Conservation (phyloP, 495 filamentous ascomycete genomes). For the Neurospora cerealis region DNA sequence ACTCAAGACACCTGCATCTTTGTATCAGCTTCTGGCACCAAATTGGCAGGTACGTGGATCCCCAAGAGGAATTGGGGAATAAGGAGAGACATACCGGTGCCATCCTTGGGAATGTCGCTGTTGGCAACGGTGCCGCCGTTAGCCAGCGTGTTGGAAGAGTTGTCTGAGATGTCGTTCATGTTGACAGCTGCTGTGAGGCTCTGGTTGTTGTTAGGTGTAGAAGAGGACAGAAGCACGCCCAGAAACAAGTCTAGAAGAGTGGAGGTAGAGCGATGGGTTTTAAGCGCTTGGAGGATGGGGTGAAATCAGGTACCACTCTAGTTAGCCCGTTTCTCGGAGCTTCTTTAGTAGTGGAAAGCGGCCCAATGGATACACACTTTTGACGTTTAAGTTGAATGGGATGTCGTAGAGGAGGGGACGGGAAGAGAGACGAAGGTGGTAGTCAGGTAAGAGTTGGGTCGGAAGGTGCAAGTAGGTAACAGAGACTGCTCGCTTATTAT, state of each 20-base stretch:
- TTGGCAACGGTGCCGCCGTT: slow-evolving; percentile 18
- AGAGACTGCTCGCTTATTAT: background rate
- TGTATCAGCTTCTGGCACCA: slow-evolving; percentile 8
- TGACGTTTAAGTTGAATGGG: background rate
- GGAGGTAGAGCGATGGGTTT: background rate
- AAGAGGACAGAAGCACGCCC: background rate
- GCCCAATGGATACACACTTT: background rate
- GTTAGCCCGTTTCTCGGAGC: background rate
- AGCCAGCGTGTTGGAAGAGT: slow-evolving; percentile 30
- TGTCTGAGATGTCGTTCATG: slow-evolving; percentile 28
- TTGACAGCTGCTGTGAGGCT: slow-evolving; percentile 5
- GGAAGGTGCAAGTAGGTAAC: background rate
- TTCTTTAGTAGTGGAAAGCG: background rate
- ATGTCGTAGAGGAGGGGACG: background rate
- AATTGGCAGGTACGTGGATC: background rate
- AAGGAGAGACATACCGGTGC: slow-evolving; percentile 29
- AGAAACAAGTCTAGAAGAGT: background rate
- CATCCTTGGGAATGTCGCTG: slow-evolving; percentile 33
- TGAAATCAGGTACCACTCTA: background rate
- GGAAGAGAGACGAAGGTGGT: background rate
- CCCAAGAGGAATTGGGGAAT: background rate
- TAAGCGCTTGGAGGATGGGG: background rate
- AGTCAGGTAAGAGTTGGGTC: background rate
- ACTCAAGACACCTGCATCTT: slow-evolving; percentile 60
- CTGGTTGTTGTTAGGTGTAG: background rate